Base-by-base conservation (phyloP, 495 filamentous ascomycete genomes). In the Neurospora pannonica region DNA sequence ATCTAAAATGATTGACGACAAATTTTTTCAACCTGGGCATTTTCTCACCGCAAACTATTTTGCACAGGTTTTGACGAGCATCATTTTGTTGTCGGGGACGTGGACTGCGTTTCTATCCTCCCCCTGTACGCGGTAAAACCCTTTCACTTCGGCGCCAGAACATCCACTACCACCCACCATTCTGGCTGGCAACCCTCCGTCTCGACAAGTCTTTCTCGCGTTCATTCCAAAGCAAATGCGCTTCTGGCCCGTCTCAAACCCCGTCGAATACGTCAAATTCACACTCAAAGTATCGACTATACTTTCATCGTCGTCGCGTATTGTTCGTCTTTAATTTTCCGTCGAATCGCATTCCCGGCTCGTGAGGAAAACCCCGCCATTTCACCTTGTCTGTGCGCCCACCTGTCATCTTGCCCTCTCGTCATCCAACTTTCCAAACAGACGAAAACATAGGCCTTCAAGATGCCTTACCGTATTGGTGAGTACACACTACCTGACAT, bases 391-490 rank as follows among this genome's bases (percentile, higher is more conserved):
- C 54, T 19, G 54, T 67, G 54, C 54, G 54, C 54, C 15, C 28
- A 28, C 24, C 54, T 36, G 54, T 19, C 54, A 67, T 34, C 54
- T 34, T 67, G n/a, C 43, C 4, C 3, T 62, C 11, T 36, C 5
- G 48, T 60, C 54, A 67, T 34, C 15, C 54, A 62, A 67, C 28
- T 67, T 48, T 34, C 31, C 15, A 15, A 62, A 34, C 24, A 62
- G 24, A 62, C 5, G 54, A 67, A 28, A 67, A 67, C 28, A 67
- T 36, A 17, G 2, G 24, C 17, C 13, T 38, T 46, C 38, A 76
- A 74, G 70, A 80, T 81, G 81, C 78, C 78, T 72, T 82, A 83
- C 48, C 82, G 82, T 74, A 78, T 83, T 60, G 81, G 82, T 84
- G 71, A 54, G 82, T 78, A 15, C 40, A 70, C n/a, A 67, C 37